Evolutionary conservation across 2,329 filamentous ascomycete species (phyloP).

Genomic region (Cladosporium sp.): DNA sequence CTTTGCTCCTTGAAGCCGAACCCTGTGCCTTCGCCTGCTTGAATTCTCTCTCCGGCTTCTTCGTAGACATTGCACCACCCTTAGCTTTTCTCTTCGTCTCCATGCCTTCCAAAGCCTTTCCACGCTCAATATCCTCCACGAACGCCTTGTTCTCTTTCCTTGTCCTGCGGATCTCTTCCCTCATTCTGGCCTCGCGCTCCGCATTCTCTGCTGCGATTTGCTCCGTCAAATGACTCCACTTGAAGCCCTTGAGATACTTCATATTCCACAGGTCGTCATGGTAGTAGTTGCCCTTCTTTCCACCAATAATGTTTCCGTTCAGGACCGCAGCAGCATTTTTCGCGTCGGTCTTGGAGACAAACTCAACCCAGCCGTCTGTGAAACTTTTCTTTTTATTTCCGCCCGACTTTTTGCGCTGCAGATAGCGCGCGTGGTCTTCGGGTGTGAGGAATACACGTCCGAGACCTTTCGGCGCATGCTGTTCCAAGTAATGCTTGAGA

Average conservation of each 20-base stretch:
- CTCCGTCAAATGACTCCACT: conserved; percentile 66
- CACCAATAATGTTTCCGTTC: conserved; percentile 72
- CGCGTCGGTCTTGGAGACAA: conserved; percentile 66
- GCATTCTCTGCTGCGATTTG: conserved; percentile 78
- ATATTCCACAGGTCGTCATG: conserved; percentile 83
- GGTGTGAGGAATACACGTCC: conserved; percentile 75
- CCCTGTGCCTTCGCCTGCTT: conserved; percentile 48
- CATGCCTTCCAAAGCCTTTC: conserved; percentile 73
- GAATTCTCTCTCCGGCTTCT: conserved; percentile 46
- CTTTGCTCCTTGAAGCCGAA: conserved; percentile 1
- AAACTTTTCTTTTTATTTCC: conserved; percentile 81
- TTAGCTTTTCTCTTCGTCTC: conserved; percentile 50
- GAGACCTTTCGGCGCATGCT: conserved; percentile 59
- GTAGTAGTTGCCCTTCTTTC: conserved; percentile 78
- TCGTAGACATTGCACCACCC: conserved; percentile 34
- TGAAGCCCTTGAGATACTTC: conserved; percentile 75
- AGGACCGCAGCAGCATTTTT: conserved; percentile 69
- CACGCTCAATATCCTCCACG: conserved; percentile 69
- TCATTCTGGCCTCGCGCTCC: conserved; percentile 66
- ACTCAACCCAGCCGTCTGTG: conserved; percentile 83
- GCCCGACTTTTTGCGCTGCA: conserved; percentile 61
- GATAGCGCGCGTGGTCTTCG: conserved; percentile 62
- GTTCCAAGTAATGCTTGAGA: conserved; percentile 65
- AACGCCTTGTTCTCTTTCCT: conserved; percentile 77
- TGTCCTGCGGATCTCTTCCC: conserved; percentile 69